Conservation (phyloP, 345 rosid genomes). For the Erucastrum elatum region DNA sequence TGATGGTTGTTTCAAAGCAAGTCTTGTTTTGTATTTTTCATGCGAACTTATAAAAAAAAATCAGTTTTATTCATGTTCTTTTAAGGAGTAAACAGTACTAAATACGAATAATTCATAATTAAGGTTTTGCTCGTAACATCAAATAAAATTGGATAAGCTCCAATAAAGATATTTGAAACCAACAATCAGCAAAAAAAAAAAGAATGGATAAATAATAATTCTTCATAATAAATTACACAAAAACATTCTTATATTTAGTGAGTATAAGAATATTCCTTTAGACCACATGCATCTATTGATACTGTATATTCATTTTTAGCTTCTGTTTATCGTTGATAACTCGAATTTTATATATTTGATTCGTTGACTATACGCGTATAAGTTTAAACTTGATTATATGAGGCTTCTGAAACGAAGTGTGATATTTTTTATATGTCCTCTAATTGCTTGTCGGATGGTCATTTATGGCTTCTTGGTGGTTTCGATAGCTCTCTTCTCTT, state of each 20-base stretch:
- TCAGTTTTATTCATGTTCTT: no score
- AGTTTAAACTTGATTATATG: not conserved
- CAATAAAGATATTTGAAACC: not conserved
- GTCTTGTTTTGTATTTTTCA: no score
- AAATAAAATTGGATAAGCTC: no score
- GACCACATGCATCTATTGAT: not conserved
- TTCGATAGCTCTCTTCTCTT: no score
- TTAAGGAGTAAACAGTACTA: no score
- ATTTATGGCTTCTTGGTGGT: no score
- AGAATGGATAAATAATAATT: no score
- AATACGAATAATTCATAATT: not conserved
- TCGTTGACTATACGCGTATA: constrained; percentile 11
- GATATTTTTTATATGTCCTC: no score
- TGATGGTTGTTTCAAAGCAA: no score
- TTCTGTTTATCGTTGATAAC: not conserved
- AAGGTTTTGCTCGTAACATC: not conserved
- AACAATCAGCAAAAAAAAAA: not conserved
- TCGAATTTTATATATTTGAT: not conserved
- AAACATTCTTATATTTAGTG: not conserved
- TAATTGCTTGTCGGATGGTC: no score
- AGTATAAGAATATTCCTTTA: not conserved
- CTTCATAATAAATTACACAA: no score
- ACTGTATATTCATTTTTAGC: not conserved
- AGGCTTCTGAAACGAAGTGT: not conserved
- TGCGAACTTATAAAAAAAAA: no score